A percentile compares a stretch with the other conserved stretches of the same genome.
Evolutionary conservation across 2,329 filamentous ascomycete genomes (phyloP).

Genomic region (Pseudogymnoascus sp.): DNA sequence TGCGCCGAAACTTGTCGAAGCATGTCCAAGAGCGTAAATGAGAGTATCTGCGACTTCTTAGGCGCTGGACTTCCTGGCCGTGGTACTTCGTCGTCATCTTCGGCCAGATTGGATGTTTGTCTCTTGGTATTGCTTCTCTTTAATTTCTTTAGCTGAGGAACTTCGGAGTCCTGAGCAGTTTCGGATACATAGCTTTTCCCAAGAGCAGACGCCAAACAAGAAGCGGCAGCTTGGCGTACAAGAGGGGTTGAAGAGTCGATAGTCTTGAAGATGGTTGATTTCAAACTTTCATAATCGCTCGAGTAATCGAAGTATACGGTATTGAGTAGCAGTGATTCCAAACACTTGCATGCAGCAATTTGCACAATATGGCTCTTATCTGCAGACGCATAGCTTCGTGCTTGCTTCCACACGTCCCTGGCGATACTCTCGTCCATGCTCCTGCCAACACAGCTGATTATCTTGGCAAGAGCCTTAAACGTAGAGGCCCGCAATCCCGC

Average conservation of each 20-base stretch:
- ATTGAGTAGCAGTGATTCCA: conserved; percentile 61
- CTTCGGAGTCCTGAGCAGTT: conserved; percentile 38
- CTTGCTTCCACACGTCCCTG: conserved; percentile 91
- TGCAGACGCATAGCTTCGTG: conserved; percentile 61
- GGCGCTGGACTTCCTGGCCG: conserved; percentile 68
- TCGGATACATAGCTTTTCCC: conserved; percentile 70
- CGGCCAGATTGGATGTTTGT: conserved; percentile 46
- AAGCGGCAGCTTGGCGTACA: conserved; percentile 78
- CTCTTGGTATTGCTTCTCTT: conserved; percentile 57
- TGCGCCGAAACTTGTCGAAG: conserved; percentile 71
- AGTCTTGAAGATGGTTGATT: conserved; percentile 73
- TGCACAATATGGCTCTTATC: conserved; percentile 83
- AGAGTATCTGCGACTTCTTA: conserved; percentile 64
- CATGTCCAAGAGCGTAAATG: conserved; percentile 68
- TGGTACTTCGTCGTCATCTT: conserved; percentile 62
- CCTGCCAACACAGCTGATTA: conserved; percentile 63
- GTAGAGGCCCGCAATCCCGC: conserved; percentile 73
- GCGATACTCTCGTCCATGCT: conserved; percentile 77
- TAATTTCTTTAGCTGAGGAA: conserved; percentile 55
- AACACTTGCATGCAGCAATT: conserved; percentile 66
- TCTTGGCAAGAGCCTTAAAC: conserved; percentile 66
- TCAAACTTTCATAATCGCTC: conserved; percentile 82
- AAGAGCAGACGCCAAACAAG: conserved; percentile 74
- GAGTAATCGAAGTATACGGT: conserved; percentile 82
- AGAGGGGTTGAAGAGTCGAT: conserved; percentile 68